Evolutionary conservation across 768 basidiomycete species (phyloP).

Genomic region (Naganishia vaughanmartiniae): DNA sequence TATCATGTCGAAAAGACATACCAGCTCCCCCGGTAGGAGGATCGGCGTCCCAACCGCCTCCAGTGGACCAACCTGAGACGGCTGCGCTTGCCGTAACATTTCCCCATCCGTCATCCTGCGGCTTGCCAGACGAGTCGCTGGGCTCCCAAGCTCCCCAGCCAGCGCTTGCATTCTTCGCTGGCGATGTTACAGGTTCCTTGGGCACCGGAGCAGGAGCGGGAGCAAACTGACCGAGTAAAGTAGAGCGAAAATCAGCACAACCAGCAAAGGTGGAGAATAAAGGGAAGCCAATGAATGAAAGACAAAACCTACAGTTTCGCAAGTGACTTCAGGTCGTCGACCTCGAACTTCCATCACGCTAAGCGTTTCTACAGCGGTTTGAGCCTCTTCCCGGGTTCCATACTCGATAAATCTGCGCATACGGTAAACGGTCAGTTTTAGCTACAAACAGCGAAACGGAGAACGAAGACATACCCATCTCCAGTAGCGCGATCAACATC

Average conservation of each 20-base stretch:
- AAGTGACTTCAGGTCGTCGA: constrained; percentile 62
- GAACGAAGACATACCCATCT: constrained; percentile 66
- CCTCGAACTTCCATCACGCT: constrained; percentile 86
- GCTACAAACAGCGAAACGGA: background rate
- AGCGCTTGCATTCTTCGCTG: background rate
- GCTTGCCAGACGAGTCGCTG: background rate
- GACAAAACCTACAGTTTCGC: constrained; percentile 49
- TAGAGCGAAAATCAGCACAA: constrained; percentile 55
- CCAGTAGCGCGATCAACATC: constrained; percentile 89
- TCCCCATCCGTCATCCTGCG: constrained; percentile 11
- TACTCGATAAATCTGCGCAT: constrained; percentile 78
- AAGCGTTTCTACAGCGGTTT: constrained; percentile 83
- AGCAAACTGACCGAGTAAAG: no score
- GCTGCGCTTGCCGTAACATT: background rate
- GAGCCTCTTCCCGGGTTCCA: constrained; percentile 80
- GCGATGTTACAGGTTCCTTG: background rate
- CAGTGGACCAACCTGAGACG: background rate
- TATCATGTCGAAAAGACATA: background rate
- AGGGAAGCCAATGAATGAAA: background rate
- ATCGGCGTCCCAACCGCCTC: no score
- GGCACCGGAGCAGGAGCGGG: no score
- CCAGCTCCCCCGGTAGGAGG: background rate
- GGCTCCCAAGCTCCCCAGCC: constrained; percentile 20
- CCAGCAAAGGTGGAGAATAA: constrained; percentile 40
- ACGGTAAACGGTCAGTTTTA: background rate